Evolutionary conservation across 1,284 basidiomycete genomes (phyloP).

Genomic region (Puccinia brachypodii): DNA sequence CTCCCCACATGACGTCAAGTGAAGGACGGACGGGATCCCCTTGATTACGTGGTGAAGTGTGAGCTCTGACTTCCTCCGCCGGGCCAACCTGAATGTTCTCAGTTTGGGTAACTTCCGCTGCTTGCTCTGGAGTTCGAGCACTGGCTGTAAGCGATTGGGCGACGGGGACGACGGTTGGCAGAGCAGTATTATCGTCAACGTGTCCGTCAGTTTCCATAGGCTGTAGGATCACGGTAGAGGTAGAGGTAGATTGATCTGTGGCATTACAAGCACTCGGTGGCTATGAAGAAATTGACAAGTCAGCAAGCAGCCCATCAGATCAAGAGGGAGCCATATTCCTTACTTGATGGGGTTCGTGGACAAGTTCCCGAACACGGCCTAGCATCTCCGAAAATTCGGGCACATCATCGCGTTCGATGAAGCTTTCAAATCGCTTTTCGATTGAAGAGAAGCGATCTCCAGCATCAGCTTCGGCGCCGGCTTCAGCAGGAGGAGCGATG

Average conservation of each 20-base stretch:
- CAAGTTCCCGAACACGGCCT: background rate
- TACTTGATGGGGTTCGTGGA: background rate
- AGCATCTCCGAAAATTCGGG: background rate
- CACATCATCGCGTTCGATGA: background rate
- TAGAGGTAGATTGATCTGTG: background rate
- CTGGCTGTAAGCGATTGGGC: background rate
- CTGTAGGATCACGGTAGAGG: background rate
- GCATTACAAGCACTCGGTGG: background rate
- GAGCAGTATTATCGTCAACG: background rate
- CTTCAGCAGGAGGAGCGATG: background rate
- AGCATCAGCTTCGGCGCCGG: too few relatives aligned
- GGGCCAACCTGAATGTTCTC: background rate
- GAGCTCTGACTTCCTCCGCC: background rate
- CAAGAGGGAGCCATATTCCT: background rate
- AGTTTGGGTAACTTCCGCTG: background rate
- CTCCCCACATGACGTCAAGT: constrained; percentile 4
- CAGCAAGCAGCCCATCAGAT: background rate
- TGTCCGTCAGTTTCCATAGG: background rate
- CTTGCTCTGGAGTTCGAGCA: background rate
- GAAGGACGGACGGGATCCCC: background rate
- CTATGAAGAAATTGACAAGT: background rate
- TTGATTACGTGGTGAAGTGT: background rate
- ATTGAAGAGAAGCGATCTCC: constrained; percentile 10
- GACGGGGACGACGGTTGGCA: background rate
- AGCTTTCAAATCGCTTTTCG: constrained; percentile 4